Conservation (phyloP, 345 rosid species). For the Acer campestre region DNA sequence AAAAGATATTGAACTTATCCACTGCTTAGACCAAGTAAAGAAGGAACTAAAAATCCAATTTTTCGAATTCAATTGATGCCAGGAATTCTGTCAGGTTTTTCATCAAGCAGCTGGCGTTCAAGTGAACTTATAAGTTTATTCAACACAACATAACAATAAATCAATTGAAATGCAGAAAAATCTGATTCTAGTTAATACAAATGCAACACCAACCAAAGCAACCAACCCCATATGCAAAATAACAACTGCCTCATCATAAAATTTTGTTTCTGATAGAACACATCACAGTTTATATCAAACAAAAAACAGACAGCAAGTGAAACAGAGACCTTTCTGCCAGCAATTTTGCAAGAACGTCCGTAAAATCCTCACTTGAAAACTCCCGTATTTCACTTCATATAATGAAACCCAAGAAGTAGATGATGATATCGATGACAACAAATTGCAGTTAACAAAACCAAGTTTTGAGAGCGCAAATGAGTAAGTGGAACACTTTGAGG, state of each 20-base stretch:
- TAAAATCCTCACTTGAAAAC: slow-evolving; percentile 47
- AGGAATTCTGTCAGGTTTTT: slow-evolving; percentile 21
- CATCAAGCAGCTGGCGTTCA: slow-evolving; percentile 39
- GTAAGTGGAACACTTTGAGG: slow-evolving; percentile 33
- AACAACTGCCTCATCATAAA: neutral
- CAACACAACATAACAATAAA: neutral
- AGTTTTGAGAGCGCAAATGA: slow-evolving; percentile 33
- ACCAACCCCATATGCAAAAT: neutral
- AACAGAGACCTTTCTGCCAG: slow-evolving; percentile 73
- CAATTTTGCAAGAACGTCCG: slow-evolving; percentile 85
- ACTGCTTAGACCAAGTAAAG: neutral
- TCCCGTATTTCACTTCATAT: slow-evolving; percentile 18
- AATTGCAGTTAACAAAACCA: slow-evolving; percentile 27
- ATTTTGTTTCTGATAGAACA: neutral
- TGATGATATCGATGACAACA: slow-evolving; percentile 45
- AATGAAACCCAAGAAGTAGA: slow-evolving; percentile 32
- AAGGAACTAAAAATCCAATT: neutral
- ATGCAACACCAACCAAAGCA: neutral
- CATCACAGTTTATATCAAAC: neutral
- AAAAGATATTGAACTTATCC: neutral
- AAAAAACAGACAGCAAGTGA: neutral
- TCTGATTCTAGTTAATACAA: neutral
- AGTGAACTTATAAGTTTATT: neutral
- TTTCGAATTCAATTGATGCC: neutral
- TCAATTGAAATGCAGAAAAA: neutral